Conservation (phyloP, 108 stramenopile species). For the Schizochytrium sp. region DNA sequence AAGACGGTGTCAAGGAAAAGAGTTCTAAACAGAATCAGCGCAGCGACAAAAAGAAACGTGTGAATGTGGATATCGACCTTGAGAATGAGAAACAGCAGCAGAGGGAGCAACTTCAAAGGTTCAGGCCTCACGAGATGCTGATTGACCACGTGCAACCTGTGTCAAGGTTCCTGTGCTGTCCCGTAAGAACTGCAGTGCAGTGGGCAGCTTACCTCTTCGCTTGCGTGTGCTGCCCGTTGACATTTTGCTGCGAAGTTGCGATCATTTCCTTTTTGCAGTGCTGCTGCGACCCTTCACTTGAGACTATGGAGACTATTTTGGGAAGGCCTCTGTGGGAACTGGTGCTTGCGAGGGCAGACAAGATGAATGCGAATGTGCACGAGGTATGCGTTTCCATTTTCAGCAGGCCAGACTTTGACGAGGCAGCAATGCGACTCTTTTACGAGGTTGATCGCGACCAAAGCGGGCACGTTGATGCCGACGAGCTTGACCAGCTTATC, state of each 20-base stretch:
- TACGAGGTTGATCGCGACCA: background rate
- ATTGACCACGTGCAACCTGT: background rate
- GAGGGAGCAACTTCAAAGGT: too few relatives aligned
- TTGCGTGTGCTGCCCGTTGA: conserved; percentile 41
- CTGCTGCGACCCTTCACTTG: conserved; percentile 39
- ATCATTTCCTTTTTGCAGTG: background rate
- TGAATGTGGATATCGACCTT: too few relatives aligned
- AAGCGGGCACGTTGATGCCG: background rate
- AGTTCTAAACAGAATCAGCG: too few relatives aligned
- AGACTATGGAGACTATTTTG: conserved; percentile 2
- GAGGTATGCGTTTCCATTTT: background rate
- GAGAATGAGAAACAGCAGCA: too few relatives aligned
- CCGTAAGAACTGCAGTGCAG: background rate
- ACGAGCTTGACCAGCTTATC: conserved; percentile 26
- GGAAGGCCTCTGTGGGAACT: conserved; percentile 21
- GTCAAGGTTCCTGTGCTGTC: background rate
- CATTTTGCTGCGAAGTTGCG: conserved; percentile 27
- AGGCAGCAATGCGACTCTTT: conserved; percentile 9
- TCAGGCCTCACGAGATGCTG: background rate
- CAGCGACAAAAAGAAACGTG: too few relatives aligned
- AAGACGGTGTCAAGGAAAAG: too few relatives aligned
- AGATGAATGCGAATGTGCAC: background rate
- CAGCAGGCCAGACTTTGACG: background rate
- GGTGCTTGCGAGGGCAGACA: background rate
- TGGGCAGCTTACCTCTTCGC: background rate